Evolutionary conservation across 106 monocot species (phyloP).

Genomic region (Iris macrosiphon): DNA sequence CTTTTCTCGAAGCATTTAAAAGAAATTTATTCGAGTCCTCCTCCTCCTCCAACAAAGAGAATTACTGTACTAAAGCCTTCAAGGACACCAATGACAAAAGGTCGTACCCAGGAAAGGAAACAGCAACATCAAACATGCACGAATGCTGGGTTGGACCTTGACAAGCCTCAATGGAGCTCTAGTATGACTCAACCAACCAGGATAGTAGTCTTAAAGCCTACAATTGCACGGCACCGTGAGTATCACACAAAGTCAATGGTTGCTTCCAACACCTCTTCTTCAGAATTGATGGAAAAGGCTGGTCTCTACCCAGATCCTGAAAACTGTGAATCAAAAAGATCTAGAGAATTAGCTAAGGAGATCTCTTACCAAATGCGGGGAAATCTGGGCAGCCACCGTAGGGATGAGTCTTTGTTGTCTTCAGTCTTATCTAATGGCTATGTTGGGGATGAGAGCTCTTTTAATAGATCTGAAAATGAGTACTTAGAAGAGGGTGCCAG

Average conservation of each 20-base stretch:
- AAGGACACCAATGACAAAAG: conserved; percentile 13
- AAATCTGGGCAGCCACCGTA: conserved; percentile 28
- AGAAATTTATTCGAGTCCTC: conserved; percentile 16
- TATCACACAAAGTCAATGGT: conserved; percentile 1
- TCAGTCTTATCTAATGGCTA: conserved; percentile 59
- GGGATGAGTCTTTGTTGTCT: conserved; percentile 54
- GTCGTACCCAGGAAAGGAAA: conserved; percentile 3
- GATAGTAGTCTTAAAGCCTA: conserved; percentile 92
- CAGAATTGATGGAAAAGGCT: conserved; percentile 1
- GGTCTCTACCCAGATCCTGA: conserved; percentile 7
- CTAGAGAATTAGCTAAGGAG: conserved; percentile 45
- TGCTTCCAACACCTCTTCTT: conserved; percentile 6
- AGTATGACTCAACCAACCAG: conserved; percentile 61
- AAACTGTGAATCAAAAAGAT: conserved; percentile 14
- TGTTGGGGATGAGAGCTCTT: conserved; percentile 69
- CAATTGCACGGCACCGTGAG: conserved; percentile 27
- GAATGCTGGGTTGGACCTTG: neutral
- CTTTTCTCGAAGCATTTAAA: conserved; percentile 45
- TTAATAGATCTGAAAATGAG: conserved; percentile 43
- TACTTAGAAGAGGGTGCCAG: conserved; percentile 40
- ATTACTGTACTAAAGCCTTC: conserved; percentile 63
- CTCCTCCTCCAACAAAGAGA: conserved; percentile 24
- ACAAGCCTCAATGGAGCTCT: conserved; percentile 10
- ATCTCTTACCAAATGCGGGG: conserved; percentile 41
- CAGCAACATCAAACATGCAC: neutral